A percentile compares a stretch with the other conserved stretches of the same genome.
These are phyloP conservation scores for Excoecaria cochinchinensis DNA, from an alignment of 345 rosid genomes.

Conservation along the genomic window DNA sequence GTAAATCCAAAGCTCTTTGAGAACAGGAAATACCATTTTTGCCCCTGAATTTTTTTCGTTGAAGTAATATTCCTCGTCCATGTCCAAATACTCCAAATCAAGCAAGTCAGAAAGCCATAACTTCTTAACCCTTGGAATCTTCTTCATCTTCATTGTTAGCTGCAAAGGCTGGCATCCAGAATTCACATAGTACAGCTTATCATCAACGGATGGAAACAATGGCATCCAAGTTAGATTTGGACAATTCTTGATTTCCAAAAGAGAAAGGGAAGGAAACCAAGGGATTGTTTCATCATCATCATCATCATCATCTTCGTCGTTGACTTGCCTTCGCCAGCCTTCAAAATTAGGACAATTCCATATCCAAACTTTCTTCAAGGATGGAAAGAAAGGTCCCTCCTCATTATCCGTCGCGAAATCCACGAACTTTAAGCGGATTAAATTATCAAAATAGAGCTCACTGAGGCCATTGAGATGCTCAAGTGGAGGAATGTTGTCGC, in stretches of 20 bases:
- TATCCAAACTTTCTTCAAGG: constrained; percentile 13
- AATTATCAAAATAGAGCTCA: background rate
- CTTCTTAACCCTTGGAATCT: background rate
- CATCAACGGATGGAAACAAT: constrained; percentile 13
- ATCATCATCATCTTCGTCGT: background rate
- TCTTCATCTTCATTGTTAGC: background rate
- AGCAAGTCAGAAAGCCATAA: background rate
- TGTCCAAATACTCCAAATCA: background rate
- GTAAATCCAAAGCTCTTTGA: background rate
- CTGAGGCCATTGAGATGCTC: background rate
- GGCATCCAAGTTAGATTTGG: constrained; percentile 13
- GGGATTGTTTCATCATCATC: background rate
- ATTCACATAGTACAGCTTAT: background rate
- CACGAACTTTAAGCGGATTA: background rate
- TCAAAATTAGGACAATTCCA: background rate
- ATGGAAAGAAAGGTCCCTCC: background rate
- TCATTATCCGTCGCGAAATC: background rate
- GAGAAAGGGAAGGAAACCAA: background rate
- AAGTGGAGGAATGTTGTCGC: background rate
- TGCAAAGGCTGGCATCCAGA: background rate
- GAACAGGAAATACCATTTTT: background rate
- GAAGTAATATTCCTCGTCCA: background rate
- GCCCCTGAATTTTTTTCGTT: no score
- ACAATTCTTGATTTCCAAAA: background rate
- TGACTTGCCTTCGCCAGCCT: constrained; percentile 4